phyloP scores from a whole-genome alignment of 306 rosid species.

The Trichosanthes truncata region DNA sequence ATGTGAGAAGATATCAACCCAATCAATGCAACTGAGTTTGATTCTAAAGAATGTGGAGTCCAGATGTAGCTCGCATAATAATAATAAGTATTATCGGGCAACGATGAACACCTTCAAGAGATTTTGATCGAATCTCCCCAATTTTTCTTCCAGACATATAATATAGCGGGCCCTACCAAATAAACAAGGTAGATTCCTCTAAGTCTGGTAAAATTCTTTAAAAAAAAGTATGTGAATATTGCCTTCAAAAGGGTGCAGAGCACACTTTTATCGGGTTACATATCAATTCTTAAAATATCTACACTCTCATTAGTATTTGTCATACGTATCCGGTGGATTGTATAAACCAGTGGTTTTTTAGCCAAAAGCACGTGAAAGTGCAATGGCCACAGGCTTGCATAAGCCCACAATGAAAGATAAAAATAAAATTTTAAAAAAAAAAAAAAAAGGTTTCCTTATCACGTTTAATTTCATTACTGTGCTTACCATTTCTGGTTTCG shows the following conservation, averaged over 20 bases:
- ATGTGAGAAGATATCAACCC: background rate
- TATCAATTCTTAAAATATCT: background rate
- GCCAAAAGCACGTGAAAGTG: too few relatives aligned
- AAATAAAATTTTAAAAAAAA: too few relatives aligned
- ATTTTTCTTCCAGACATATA: background rate
- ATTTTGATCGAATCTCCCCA: background rate
- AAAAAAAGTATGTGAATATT: background rate
- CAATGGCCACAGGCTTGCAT: background rate
- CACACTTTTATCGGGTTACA: background rate
- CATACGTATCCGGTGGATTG: background rate
- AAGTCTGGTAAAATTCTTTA: background rate
- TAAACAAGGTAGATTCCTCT: background rate
- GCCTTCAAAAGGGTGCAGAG: background rate
- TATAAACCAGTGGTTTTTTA: too few relatives aligned
- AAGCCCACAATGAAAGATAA: too few relatives aligned
- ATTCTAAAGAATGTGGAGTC: constrained; percentile 13
- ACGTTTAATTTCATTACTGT: too few relatives aligned
- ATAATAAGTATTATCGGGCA: constrained; percentile 29
- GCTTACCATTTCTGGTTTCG: background rate
- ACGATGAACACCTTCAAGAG: constrained; percentile 37
- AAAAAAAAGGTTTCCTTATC: too few relatives aligned
- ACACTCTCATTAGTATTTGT: background rate
- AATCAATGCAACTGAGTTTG: background rate
- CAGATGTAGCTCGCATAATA: constrained; percentile 47
- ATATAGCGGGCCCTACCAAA: background rate